Evolutionary conservation across 2,329 filamentous ascomycete genomes (phyloP).

Genomic region (Penicillium sp.): DNA sequence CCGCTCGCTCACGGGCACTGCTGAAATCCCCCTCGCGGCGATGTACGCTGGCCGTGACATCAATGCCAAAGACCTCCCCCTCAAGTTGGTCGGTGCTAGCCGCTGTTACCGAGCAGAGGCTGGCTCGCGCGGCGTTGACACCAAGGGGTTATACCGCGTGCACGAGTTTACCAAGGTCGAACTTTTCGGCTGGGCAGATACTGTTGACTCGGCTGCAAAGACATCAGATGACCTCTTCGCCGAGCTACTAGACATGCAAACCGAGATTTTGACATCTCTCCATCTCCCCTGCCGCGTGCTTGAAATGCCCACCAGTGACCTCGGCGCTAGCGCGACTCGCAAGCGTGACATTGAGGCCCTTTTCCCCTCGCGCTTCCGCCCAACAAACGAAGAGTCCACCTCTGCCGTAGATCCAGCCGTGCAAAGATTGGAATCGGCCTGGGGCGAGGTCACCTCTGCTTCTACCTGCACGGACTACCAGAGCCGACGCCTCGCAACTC

Average conservation of each 20-base stretch:
- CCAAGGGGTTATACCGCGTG: constrained; percentile 91
- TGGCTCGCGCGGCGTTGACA: constrained; percentile 80
- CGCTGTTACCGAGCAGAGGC: constrained; percentile 96
- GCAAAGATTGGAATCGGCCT: constrained; percentile 56
- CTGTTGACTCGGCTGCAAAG: constrained; percentile 40
- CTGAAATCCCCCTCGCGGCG: constrained; percentile 88
- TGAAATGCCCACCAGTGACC: constrained; percentile 83
- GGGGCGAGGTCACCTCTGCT: constrained; percentile 88
- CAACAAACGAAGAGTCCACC: not conserved
- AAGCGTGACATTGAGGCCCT: constrained; percentile 93
- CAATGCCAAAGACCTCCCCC: constrained; percentile 60
- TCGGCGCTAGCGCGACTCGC: constrained; percentile 78
- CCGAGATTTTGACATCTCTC: constrained; percentile 70
- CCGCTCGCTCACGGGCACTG: constrained; percentile 76
- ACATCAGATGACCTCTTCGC: constrained; percentile 57
- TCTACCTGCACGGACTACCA: constrained; percentile 96
- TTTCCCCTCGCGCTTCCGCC: constrained; percentile 68
- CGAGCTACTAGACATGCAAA: constrained; percentile 83
- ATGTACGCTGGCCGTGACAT: constrained; percentile 75
- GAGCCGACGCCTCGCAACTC: constrained; percentile 71
- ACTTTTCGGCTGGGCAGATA: constrained; percentile 82
- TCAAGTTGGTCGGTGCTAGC: constrained; percentile 76
- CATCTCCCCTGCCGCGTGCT: constrained; percentile 81
- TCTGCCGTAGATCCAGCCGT: constrained; percentile 4
- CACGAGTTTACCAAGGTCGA: constrained; percentile 99